These are phyloP conservation scores for Bocquillonia castaneifolia DNA, from an alignment of 441 rosid genomes.

Conservation along the genomic window DNA sequence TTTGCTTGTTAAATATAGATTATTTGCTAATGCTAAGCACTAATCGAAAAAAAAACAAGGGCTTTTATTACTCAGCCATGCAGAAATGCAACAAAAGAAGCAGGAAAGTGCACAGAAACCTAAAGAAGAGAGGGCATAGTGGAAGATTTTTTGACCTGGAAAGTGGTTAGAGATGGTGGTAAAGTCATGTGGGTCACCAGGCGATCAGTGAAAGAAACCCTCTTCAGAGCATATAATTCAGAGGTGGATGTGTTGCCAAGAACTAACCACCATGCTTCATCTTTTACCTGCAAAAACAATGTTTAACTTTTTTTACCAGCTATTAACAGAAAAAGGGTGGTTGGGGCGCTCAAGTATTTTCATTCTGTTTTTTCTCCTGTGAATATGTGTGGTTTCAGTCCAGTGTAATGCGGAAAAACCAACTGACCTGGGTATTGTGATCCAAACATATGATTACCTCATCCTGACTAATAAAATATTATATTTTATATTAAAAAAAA, in stretches of 20 bases:
- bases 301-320: constrained; percentile 5
- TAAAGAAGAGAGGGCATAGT: neutral
- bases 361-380: too few species aligned
- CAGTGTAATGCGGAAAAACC: too few species aligned
- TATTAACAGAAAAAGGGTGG: neutral
- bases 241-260: constrained; percentile 69
- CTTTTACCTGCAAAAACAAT: constrained; percentile 49
- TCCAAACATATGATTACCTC: too few species aligned
- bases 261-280: constrained; percentile 98
- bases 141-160: constrained; percentile 38
- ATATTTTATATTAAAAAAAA: too few species aligned
- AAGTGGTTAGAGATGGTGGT: constrained; percentile 36
- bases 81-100: neutral
- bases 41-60: neutral
- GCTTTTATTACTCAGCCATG: neutral
- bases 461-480: too few species aligned
- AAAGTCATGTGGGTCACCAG: constrained; percentile 66
- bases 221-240: constrained; percentile 78
- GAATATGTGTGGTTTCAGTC: too few species aligned
- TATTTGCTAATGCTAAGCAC: neutral
- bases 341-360: too few species aligned
- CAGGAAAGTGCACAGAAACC: neutral
- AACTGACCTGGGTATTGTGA: too few species aligned
- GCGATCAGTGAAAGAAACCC: constrained; percentile 72
- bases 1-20: neutral